phyloP scores from a whole-genome alignment of 352 stramenopile genomes.

The Pythium oligandrum region DNA sequence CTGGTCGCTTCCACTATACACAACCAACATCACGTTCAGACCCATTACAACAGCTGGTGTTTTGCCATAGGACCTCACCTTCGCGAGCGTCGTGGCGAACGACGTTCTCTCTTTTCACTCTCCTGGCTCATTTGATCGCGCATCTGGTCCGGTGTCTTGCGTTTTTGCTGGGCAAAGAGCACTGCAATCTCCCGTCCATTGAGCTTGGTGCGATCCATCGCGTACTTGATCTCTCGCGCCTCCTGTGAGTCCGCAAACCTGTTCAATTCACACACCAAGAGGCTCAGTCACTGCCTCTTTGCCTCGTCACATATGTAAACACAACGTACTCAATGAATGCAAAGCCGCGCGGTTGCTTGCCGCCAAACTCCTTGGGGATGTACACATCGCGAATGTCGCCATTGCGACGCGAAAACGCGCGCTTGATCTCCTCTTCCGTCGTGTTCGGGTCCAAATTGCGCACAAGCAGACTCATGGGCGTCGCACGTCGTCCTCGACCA shows the following conservation, averaged over 20 bases:
- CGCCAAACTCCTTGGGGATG: conserved; percentile 33
- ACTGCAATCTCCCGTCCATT: conserved; percentile 72
- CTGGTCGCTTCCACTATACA: too few relatives aligned
- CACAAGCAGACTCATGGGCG: conserved; percentile 29
- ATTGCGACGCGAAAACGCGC: conserved; percentile 26
- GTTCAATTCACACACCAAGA: conserved; percentile 2
- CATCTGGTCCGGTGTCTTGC: conserved; percentile 79
- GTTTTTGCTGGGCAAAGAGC: conserved; percentile 70
- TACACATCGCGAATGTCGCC: conserved; percentile 38
- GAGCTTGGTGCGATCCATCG: conserved; percentile 66
- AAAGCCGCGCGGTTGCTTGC: conserved; percentile 58
- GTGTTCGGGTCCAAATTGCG: conserved; percentile 24
- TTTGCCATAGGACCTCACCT: background rate
- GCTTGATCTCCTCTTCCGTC: conserved; percentile 24
- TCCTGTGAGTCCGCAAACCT: conserved; percentile 57
- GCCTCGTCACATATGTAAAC: background rate
- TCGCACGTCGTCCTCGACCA: conserved; percentile 9
- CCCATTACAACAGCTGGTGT: too few relatives aligned
- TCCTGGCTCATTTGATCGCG: conserved; percentile 18
- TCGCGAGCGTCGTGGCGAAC: conserved; percentile 20
- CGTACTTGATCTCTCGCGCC: conserved; percentile 64
- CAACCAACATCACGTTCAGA: too few relatives aligned
- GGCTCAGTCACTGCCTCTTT: background rate
- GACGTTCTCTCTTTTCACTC: conserved; percentile 6
- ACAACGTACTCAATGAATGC: conserved; percentile 66